Conservation (phyloP, 805 yeast genomes). For the Yamadazyma sp. region DNA sequence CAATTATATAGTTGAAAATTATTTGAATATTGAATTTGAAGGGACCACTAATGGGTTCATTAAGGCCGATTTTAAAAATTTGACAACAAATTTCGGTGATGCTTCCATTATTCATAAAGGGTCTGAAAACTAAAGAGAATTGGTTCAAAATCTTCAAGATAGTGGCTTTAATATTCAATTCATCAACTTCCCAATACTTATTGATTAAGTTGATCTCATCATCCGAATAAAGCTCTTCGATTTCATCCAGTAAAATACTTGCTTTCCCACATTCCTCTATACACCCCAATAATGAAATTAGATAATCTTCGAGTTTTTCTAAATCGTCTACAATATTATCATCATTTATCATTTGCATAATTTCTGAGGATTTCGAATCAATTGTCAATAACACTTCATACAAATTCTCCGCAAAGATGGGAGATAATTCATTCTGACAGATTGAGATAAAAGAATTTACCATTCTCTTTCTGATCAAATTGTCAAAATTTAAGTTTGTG, state of each 20-base stretch:
- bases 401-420: constrained; percentile 20
- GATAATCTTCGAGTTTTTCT: constrained; percentile 37
- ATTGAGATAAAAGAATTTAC: constrained; percentile 62
- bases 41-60: constrained; percentile 64
- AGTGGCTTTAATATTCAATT: constrained; percentile 39
- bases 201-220: constrained; percentile 26
- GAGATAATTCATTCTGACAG: constrained; percentile 48
- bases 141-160: constrained; percentile 39
- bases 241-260: constrained; percentile 54
- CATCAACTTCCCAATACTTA: constrained; percentile 50
- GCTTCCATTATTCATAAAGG: constrained; percentile 40
- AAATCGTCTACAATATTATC: constrained; percentile 16
- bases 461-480: constrained; percentile 55
- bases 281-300: constrained; percentile 57
- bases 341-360: constrained; percentile 7
- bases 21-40: constrained; percentile 49
- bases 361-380: constrained; percentile 2
- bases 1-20: constrained; percentile 37
- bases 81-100: constrained; percentile 63
- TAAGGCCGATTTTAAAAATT: constrained; percentile 60
- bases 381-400: constrained; percentile 20
- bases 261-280: constrained; percentile 73
- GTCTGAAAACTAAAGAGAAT: constrained; percentile 38
- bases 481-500: constrained; percentile 32
- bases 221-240: constrained; percentile 34